These are phyloP conservation scores for Aspergillus felis DNA, from an alignment of 2,329 filamentous ascomycete genomes.

Conservation along the genomic window DNA sequence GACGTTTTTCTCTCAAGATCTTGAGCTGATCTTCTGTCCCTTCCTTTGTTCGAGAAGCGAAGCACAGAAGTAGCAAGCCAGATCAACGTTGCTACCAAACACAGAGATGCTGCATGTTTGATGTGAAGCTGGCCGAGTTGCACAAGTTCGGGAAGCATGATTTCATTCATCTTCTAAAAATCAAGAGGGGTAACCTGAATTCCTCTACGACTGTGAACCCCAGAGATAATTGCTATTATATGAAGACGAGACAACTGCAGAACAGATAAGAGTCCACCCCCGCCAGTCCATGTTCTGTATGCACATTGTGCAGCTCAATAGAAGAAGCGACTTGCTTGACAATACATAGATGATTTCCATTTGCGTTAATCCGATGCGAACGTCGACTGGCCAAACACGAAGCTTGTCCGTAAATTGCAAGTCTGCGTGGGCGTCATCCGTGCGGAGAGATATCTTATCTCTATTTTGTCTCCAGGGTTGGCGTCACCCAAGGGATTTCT, in stretches of 20 bases:
- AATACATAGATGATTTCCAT: constrained; percentile 11
- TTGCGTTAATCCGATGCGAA: constrained; percentile 29
- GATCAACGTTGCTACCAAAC: constrained; percentile 28
- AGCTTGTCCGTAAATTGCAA: neutral
- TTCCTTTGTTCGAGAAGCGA: constrained; percentile 22
- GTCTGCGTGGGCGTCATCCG: neutral
- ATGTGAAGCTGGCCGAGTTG: constrained; percentile 10
- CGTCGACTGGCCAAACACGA: neutral
- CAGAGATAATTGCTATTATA: neutral
- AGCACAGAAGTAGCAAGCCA: constrained; percentile 27
- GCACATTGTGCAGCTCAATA: neutral
- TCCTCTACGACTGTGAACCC: neutral
- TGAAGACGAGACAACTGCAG: neutral
- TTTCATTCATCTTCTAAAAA: neutral
- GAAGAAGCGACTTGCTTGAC: neutral
- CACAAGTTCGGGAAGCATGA: neutral
- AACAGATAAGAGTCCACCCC: neutral
- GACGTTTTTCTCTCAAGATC: constrained; percentile 45
- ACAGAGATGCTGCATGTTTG: constrained; percentile 26
- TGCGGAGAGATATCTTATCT: constrained; percentile 5
- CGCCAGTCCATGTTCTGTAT: neutral
- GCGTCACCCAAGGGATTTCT: constrained; percentile 27
- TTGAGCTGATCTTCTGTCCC: constrained; percentile 28
- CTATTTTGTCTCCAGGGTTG: neutral
- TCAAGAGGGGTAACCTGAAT: neutral